phyloP scores from a whole-genome alignment of 371 early-diverging fungal species.

The Thermomucor indicae-seudaticae region DNA sequence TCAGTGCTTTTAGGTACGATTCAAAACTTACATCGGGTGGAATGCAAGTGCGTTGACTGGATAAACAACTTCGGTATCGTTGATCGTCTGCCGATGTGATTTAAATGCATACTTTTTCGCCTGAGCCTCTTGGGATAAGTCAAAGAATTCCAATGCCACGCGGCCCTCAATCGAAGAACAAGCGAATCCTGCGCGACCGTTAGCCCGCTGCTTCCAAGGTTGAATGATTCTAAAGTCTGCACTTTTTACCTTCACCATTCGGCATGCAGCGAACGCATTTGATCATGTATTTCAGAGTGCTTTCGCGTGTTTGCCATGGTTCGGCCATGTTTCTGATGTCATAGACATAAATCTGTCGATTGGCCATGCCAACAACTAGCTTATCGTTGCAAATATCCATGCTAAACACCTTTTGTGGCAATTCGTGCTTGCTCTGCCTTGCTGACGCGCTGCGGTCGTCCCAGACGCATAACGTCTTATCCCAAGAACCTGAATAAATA shows the following conservation, averaged over 20 bases:
- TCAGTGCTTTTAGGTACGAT: not conserved
- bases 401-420: slow-evolving; percentile 69
- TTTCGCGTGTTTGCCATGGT: slow-evolving; percentile 72
- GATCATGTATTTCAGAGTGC: slow-evolving; percentile 81
- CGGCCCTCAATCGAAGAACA: slow-evolving; percentile 92
- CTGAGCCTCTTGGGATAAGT: slow-evolving; percentile 59
- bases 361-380: slow-evolving; percentile 82
- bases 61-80: slow-evolving; percentile 83
- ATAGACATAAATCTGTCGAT: slow-evolving; percentile 73
- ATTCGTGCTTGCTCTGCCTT: slow-evolving; percentile 37
- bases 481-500: slow-evolving; percentile 88
- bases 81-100: slow-evolving; percentile 80
- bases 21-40: slow-evolving; percentile 73
- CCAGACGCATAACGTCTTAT: slow-evolving; percentile 78
- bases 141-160: slow-evolving; percentile 91
- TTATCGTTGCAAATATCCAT: slow-evolving; percentile 68
- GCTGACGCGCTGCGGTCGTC: slow-evolving; percentile 56
- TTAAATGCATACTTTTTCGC: slow-evolving; percentile 91
- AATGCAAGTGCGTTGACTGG: slow-evolving; percentile 93
- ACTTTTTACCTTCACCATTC: slow-evolving; percentile 66
- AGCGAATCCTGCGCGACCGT: slow-evolving; percentile 61
- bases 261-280: slow-evolving; percentile 79
- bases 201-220: not conserved
- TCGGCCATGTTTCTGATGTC: slow-evolving; percentile 79
- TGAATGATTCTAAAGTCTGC: not conserved